Evolutionary conservation across 1,284 basidiomycete genomes (phyloP).

Genomic region (Ceratobasidium sp.): DNA sequence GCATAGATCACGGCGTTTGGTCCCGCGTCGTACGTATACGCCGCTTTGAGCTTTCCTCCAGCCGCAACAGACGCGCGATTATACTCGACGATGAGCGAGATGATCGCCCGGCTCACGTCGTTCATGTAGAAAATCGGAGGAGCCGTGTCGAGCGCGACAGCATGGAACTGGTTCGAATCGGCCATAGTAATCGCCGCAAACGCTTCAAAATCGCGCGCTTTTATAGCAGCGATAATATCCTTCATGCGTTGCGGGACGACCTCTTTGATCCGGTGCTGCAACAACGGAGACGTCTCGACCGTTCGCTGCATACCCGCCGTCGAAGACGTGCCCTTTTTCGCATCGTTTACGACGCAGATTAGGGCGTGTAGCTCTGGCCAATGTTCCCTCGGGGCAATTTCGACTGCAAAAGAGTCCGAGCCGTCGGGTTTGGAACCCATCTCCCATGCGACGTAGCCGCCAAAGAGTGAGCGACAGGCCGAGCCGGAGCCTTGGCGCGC

Average conservation of each 20-base stretch:
- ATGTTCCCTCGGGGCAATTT: constrained; percentile 88
- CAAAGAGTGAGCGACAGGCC: constrained; percentile 96
- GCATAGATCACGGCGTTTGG: constrained; percentile 99
- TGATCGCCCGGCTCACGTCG: constrained; percentile 91
- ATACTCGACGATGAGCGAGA: constrained; percentile 90
- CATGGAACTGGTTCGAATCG: constrained; percentile 99
- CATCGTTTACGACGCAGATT: constrained; percentile 96
- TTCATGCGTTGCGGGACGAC: constrained; percentile 93
- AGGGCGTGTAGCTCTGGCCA: constrained; percentile 98
- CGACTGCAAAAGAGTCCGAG: constrained; percentile 88
- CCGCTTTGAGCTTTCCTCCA: constrained; percentile 81
- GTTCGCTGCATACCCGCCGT: constrained; percentile 98
- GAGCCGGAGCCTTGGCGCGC: constrained; percentile 98
- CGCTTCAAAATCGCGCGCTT: constrained; percentile 83
- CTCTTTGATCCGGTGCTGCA: constrained; percentile 89
- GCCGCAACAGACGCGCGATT: constrained; percentile 83
- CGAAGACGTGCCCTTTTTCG: constrained; percentile 96
- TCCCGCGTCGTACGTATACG: constrained; percentile 98
- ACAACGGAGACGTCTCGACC: constrained; percentile 90
- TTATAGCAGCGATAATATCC: constrained; percentile 86
- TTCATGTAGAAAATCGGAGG: constrained; percentile 99
- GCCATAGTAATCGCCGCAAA: constrained; percentile 96
- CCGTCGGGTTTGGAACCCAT: constrained; percentile 80
- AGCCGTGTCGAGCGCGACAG: constrained; percentile 94
- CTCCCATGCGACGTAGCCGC: constrained; percentile 98